These are phyloP conservation scores for Trypanosoma cruzi DNA, from an alignment of 208 protist genomes.

Conservation along the genomic window DNA sequence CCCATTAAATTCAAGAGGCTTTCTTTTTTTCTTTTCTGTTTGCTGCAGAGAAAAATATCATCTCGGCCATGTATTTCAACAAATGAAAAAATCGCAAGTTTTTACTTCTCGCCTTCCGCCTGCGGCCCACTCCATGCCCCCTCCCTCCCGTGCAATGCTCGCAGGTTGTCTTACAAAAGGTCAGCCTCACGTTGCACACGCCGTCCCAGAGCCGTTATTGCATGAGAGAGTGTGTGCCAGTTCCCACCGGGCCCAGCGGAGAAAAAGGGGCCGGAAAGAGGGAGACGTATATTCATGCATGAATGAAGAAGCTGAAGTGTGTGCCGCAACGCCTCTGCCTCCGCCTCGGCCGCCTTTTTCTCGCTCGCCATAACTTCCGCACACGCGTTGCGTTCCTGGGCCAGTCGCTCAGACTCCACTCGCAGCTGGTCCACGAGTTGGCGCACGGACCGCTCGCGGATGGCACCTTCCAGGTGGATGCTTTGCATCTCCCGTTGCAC, in stretches of 20 bases:
- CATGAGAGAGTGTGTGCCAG: background rate
- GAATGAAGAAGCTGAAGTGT: background rate
- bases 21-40: too few relatives aligned
- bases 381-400: background rate
- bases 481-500: background rate
- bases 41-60: too few relatives aligned
- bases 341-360: background rate
- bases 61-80: too few relatives aligned
- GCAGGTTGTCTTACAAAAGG: background rate
- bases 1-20: too few relatives aligned
- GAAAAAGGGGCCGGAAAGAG: background rate
- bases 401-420: conserved; percentile 1
- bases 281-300: background rate
- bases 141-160: background rate
- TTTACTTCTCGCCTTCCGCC: background rate
- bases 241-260: background rate
- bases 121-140: too few relatives aligned
- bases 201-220: background rate
- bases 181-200: background rate
- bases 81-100: too few relatives aligned
- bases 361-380: background rate
- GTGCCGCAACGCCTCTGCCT: background rate
- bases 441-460: background rate
- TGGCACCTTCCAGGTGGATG: background rate
- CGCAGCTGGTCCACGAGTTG: background rate